A percentile compares a stretch with the other conserved stretches of the same genome.
phyloP scores from a whole-genome alignment of 2,329 filamentous ascomycete genomes.

The Colletotrichum truncatum region DNA sequence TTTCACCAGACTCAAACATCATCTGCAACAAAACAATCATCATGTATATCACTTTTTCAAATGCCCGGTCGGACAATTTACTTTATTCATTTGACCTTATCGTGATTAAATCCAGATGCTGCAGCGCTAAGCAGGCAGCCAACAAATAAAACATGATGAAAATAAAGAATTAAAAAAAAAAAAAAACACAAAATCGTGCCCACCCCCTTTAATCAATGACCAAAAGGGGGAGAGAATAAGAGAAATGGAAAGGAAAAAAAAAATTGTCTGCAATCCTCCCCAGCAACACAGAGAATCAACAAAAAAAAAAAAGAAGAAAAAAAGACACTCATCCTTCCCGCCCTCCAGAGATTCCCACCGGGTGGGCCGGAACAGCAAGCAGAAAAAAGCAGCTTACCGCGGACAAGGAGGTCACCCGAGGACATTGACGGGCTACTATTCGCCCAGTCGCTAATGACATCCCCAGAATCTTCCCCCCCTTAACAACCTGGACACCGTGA shows the following conservation, averaged over 20 bases:
- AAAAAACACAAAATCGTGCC: neutral
- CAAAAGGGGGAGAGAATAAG: too few relatives aligned
- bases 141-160: too few relatives aligned
- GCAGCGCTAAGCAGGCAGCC: neutral
- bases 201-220: constrained; percentile 3
- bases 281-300: neutral
- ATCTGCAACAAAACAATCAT: neutral
- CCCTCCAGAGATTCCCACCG: neutral
- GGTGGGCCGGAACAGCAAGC: neutral
- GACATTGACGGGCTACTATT: neutral
- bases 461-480: neutral
- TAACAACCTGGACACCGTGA: neutral
- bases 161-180: neutral
- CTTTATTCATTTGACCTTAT: neutral
- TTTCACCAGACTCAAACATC: neutral
- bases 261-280: neutral
- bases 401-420: constrained; percentile 5
- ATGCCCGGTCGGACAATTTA: neutral
- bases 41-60: neutral
- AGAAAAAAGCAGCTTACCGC: neutral
- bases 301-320: neutral
- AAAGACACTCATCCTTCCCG: neutral
- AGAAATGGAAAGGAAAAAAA: neutral
- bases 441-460: neutral
- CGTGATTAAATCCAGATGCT: neutral